A percentile compares a stretch with the other conserved stretches of the same genome.
Evolutionary conservation across 2,329 filamentous ascomycete genomes (phyloP).

Genomic region (Exophiala viscosa): DNA sequence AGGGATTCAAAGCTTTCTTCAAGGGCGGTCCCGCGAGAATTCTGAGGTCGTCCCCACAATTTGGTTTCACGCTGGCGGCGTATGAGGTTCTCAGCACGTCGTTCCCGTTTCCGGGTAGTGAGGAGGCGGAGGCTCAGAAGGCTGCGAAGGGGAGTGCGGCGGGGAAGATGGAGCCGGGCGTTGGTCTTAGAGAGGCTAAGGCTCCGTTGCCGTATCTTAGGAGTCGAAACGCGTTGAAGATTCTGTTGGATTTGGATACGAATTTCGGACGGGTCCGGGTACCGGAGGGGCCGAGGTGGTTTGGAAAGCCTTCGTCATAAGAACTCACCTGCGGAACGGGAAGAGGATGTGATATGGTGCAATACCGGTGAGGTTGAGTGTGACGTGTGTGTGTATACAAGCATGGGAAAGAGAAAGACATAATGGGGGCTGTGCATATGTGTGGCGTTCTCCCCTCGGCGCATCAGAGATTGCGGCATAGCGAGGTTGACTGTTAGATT

Average conservation of each 20-base stretch:
- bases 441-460: too few species aligned
- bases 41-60: conserved; percentile 90
- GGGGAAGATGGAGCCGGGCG: conserved; percentile 61
- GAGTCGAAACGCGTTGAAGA: conserved; percentile 88
- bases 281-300: conserved; percentile 34
- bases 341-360: too few species aligned
- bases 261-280: conserved; percentile 77
- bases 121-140: conserved; percentile 50
- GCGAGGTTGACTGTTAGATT: too few species aligned
- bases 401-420: too few species aligned
- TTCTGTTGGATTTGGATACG: conserved; percentile 89
- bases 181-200: conserved; percentile 61
- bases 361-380: too few species aligned
- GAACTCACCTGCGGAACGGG: too few species aligned
- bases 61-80: conserved; percentile 92
- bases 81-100: conserved; percentile 86
- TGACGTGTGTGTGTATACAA: too few species aligned
- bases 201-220: conserved; percentile 63
- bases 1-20: conserved; percentile 96
- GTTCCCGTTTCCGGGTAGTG: conserved; percentile 70
- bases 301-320: neutral
- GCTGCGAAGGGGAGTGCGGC: conserved; percentile 40
- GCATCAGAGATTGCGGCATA: too few species aligned
- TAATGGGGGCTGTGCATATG: too few species aligned
- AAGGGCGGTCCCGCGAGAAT: conserved; percentile 96